Base-by-base conservation (phyloP, 75 land plant genomes). In the Cupressus sempervirens region DNA sequence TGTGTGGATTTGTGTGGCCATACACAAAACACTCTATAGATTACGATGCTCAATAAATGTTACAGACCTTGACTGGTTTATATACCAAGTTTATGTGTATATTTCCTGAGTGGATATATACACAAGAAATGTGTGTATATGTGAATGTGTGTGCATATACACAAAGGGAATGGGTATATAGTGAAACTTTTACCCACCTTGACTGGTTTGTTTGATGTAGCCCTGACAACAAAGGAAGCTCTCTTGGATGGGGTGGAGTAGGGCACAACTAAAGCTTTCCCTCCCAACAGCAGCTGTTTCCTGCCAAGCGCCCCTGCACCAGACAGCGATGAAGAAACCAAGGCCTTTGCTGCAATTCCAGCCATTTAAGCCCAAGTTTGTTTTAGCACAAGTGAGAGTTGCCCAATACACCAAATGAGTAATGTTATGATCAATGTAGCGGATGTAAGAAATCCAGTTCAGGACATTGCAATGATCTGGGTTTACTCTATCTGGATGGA, bases 341-440 rank as follows among this genome's bases (percentile, higher is more conserved):
- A 7, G 18, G 83, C 62, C 35, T 82, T 82, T 15, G 34, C 12
- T 82, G 83, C 54, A 82, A 82, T 82, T 53, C 83, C 83, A 48
- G 83, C 56, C 83, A 82, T 82, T 29, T 82, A 34, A 53, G 38
- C 62, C 53, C 15, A 30, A 72, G 35, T 72, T 72, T 32, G 32
- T 9, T 32, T 72, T 72, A 10, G 35, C 67, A 62, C 29, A 32
- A 72, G 74, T 32, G 35, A 72, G 74, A 32, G n/a, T 35, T 32
- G 35, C 35, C 35, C 74, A 72, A 32, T 32, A 32, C 74, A 72
- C 74, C 32, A 32, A 30, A 23, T 72, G 26, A 13, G 74, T 35
- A 12, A 30, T 30, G 7, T 23, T 32, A 11, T 72, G 74, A 72
- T 29, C 35, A 23, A 3, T 72, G 74, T 72, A 32, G 74, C 0